A percentile compares a stretch with the other conserved stretches of the same genome.
Evolutionary conservation across 495 filamentous ascomycete genomes (phyloP).

Genomic region (Tuber indicum): DNA sequence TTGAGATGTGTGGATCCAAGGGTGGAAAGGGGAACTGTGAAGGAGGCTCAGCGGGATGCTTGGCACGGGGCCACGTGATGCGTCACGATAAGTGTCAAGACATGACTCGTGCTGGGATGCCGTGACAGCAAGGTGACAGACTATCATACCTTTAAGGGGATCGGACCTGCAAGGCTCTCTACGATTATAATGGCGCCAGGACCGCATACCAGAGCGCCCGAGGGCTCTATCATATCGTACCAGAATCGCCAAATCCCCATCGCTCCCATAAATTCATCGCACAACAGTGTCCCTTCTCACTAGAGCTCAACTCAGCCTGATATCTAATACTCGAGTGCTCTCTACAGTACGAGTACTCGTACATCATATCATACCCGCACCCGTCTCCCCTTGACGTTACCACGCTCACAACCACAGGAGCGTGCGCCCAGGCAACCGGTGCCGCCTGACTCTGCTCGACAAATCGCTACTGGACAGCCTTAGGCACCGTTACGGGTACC

Average conservation of each 20-base stretch:
- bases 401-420: no score
- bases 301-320: no score
- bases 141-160: no score
- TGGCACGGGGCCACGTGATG: background rate
- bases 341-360: no score
- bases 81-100: background rate
- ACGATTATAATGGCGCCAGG: background rate
- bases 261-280: background rate
- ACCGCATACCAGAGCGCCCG: background rate
- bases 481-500: background rate
- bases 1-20: background rate
- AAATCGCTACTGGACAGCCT: background rate
- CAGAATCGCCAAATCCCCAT: background rate
- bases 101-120: background rate
- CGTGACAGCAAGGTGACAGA: background rate
- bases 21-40: background rate
- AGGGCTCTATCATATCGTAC: background rate
- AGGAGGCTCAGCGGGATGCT: background rate
- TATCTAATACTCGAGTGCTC: background rate
- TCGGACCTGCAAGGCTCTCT: background rate
- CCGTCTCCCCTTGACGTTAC: no score
- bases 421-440: background rate
- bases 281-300: background rate
- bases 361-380: no score
- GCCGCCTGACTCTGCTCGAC: background rate